Evolutionary conservation across 2,329 filamentous ascomycete genomes (phyloP).

Genomic region (Sphaceloma murrayae): DNA sequence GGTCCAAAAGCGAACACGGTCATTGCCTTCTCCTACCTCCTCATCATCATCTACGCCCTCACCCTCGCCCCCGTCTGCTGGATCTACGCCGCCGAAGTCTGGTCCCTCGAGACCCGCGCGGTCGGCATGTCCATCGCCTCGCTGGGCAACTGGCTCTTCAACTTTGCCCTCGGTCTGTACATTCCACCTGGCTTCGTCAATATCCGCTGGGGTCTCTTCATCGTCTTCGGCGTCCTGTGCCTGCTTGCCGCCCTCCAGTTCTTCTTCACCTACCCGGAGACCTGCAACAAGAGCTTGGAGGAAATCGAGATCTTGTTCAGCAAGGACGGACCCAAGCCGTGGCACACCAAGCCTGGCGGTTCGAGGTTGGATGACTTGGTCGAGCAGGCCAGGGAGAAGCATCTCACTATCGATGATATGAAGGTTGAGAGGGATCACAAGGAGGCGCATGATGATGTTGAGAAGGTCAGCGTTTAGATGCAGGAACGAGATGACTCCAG

Average conservation of each 20-base stretch:
- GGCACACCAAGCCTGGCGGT: constrained; percentile 31
- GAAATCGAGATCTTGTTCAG: constrained; percentile 34
- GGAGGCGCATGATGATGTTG: constrained; percentile 7
- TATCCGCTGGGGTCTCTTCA: constrained; percentile 47
- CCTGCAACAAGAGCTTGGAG: constrained; percentile 32
- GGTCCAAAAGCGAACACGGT: constrained; percentile 50
- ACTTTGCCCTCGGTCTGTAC: constrained; percentile 51
- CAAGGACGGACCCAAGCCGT: constrained; percentile 28
- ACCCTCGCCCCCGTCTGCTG: constrained; percentile 55
- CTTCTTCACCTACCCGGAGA: constrained; percentile 37
- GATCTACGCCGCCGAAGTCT: constrained; percentile 58
- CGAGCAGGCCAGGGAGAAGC: constrained; percentile 20
- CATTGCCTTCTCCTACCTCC: constrained; percentile 56
- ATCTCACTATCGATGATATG: constrained; percentile 20
- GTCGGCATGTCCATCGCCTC: constrained; percentile 50
- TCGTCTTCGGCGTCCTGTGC: constrained; percentile 42
- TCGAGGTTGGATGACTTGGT: constrained; percentile 26
- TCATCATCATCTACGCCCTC: constrained; percentile 55
- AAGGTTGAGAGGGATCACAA: background rate
- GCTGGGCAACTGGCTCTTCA: constrained; percentile 43
- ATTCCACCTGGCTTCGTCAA: constrained; percentile 50
- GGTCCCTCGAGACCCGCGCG: constrained; percentile 51
- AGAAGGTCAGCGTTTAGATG: constrained; percentile 5
- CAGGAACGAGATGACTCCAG: background rate
- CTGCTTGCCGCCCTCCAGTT: constrained; percentile 38